These are phyloP conservation scores for Fusarium setosum DNA, from an alignment of 2,329 filamentous ascomycete species.

Conservation along the genomic window DNA sequence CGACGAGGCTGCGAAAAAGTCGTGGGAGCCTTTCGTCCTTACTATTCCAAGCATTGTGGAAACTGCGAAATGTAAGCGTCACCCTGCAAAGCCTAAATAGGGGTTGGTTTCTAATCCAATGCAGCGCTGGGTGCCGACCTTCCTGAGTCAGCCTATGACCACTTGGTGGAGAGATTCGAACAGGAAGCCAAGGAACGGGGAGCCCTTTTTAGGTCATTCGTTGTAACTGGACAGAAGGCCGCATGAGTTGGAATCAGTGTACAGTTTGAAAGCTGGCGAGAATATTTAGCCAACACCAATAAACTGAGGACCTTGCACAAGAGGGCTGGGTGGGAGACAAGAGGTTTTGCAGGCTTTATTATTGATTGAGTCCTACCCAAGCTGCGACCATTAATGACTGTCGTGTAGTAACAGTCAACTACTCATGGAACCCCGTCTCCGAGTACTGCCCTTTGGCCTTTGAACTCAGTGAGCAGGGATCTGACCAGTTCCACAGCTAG, in stretches of 20 bases:
- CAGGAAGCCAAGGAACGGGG: conserved; percentile 11
- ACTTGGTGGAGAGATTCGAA: conserved; percentile 16
- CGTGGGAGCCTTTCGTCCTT: conserved; percentile 4
- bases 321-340: too few species aligned
- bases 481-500: too few species aligned
- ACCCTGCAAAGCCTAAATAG: not conserved
- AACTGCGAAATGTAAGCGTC: conserved; percentile 8
- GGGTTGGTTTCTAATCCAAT: not conserved
- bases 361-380: too few species aligned
- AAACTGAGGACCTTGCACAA: too few species aligned
- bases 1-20: not conserved
- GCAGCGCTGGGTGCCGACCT: conserved; percentile 2
- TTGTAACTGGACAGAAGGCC: conserved; percentile 5
- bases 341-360: too few species aligned
- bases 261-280: too few species aligned
- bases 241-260: not conserved
- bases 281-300: too few species aligned
- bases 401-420: too few species aligned
- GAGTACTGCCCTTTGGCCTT: too few species aligned
- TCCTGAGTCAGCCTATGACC: not conserved
- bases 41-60: conserved; percentile 9
- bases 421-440: too few species aligned
- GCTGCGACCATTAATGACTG: too few species aligned
- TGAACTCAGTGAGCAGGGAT: too few species aligned
- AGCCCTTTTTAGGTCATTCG: conserved; percentile 3